A percentile compares a stretch with the other conserved stretches of the same genome.
Evolutionary conservation across 345 rosid genomes (phyloP).

Genomic region (Lumnitzera littorea): DNA sequence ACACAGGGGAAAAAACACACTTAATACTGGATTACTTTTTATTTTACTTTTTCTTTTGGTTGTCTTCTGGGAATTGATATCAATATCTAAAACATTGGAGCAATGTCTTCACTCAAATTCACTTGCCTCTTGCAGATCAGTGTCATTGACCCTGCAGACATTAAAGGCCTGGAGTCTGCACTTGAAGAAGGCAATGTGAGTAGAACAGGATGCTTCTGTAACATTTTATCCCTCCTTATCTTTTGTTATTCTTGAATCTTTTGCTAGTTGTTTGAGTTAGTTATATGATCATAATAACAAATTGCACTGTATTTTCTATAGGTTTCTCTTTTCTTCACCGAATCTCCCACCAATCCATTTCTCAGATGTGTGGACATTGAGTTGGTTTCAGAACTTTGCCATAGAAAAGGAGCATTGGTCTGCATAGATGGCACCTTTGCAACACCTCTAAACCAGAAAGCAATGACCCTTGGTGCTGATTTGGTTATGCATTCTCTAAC

Average conservation of each 20-base stretch:
- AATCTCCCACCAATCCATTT: constrained; percentile 96
- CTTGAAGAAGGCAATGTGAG: constrained; percentile 68
- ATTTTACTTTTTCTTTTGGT: too few species aligned
- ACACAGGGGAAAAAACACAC: too few species aligned
- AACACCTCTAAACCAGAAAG: constrained; percentile 95
- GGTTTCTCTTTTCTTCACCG: constrained; percentile 91
- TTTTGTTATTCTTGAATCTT: too few species aligned
- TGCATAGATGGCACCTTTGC: constrained; percentile 99
- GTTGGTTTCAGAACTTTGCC: constrained; percentile 84
- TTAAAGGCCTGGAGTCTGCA: constrained; percentile 64
- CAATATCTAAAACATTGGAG: neutral
- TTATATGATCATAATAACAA: neutral
- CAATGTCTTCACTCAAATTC: neutral
- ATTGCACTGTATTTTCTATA: constrained; percentile 22
- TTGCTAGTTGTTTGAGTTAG: neutral
- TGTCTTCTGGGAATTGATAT: too few species aligned
- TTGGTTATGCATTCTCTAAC: constrained; percentile 88
- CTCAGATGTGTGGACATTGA: constrained; percentile 90
- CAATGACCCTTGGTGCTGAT: constrained; percentile 94
- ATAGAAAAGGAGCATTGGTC: constrained; percentile 77
- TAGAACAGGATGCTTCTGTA: constrained; percentile 4
- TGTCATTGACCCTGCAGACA: constrained; percentile 93
- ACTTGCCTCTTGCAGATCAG: constrained; percentile 59
- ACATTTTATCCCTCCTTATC: too few species aligned
- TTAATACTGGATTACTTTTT: too few species aligned